Evolutionary conservation across 495 filamentous ascomycete species (phyloP), one percentile per base, ranked within the genome.

Genomic region (Aspergillus leporis): DNA sequence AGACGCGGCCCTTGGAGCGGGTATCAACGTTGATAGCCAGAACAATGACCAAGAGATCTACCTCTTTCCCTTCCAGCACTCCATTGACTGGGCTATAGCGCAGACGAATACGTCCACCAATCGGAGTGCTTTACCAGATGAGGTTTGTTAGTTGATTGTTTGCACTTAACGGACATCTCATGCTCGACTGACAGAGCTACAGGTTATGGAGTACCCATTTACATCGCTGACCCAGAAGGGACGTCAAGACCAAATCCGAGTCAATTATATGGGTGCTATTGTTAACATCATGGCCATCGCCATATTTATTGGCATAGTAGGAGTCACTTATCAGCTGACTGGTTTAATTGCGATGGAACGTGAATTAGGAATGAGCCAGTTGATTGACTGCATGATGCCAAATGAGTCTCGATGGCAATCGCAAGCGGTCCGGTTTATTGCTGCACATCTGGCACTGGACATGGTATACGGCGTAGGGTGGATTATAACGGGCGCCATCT

Each of bases 331-430:
- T 62, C 90, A 94, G 64, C 74, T 91, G 56, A 85, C 87, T 18
- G 90, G 90, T 3, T 82, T 90, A 63, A 85, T 90, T 58, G 90
- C 90, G 16, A 81, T 83, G 22, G 90, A 94, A 73, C 78, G 90
- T 46, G 90, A 94, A 74, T 73, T 84, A 41, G 90, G 89, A 56
- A 90, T 92, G 82, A 87, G 88, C 30, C 87, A 89, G 43, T 75
- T 94, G 43, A 78, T 93, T 46, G 90, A 94, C 70, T 86, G 89
- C 38, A 93, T 91, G 85, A 91, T 92, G 82, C 84, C 86, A 21
- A 88, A 87, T 60, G 69, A 71, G 23, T 74, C 75, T 23, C 74
- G 77, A 14, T 91, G 88, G 87, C 69, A 88, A 63, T 84, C 84
- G 14, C 90, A 93, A 74, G 75, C 81, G 28, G 83, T 85, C 18